Percentiles rank a stretch among this genome's conserved stretches.
Evolutionary conservation across 352 stramenopile genomes (phyloP).

Genomic region (Pythium utonaiense): DNA sequence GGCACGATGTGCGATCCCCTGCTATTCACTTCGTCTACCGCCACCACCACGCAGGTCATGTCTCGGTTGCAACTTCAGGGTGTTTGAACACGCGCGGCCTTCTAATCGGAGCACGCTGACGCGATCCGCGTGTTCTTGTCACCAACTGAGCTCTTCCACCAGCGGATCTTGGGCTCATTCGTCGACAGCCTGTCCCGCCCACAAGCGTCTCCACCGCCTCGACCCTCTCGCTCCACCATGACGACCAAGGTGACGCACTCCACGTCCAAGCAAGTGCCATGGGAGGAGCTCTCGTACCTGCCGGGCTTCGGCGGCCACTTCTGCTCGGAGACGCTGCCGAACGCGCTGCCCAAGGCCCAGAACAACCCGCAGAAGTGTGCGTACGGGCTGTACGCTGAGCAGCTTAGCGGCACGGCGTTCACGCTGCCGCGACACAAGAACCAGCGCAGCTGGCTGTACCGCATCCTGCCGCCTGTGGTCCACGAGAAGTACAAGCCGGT

Average conservation of each 20-base stretch:
- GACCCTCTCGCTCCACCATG: background rate
- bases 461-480: constrained; percentile 85
- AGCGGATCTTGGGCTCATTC: background rate
- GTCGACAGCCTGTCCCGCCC: too few species aligned
- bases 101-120: constrained; percentile 8
- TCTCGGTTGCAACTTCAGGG: background rate
- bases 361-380: constrained; percentile 95
- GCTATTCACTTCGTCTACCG: background rate
- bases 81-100: background rate
- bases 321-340: constrained; percentile 88
- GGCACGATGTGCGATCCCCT: background rate
- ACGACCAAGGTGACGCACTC: constrained; percentile 12
- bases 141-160: background rate
- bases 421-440: constrained; percentile 89
- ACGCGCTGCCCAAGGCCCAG: constrained; percentile 88
- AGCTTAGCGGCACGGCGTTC: constrained; percentile 96
- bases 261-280: constrained; percentile 28
- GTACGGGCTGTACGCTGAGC: constrained; percentile 92
- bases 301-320: constrained; percentile 93
- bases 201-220: background rate
- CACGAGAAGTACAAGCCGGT: constrained; percentile 67
- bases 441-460: constrained; percentile 92
- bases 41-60: background rate
- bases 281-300: constrained; percentile 81
- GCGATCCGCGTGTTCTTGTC: constrained; percentile 7